Conservation (phyloP, 1,139 yeast genomes). For the Debaryomyces fabryi region DNA sequence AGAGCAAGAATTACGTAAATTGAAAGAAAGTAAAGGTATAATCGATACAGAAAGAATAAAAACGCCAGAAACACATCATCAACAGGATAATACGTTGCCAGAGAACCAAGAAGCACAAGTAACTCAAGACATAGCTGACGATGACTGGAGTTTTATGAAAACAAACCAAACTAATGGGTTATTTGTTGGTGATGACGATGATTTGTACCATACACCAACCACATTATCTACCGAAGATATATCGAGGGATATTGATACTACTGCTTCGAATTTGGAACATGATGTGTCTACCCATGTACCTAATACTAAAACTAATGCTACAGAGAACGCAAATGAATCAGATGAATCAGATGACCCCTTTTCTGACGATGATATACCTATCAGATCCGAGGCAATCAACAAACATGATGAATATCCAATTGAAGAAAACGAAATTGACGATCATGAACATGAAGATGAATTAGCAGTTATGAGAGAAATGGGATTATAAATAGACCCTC, state of each 20-base stretch:
- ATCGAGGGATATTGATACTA: not conserved
- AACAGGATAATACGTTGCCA: not conserved
- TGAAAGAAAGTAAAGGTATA: constrained; percentile 37
- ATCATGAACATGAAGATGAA: constrained; percentile 33
- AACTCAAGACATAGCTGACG: constrained; percentile 22
- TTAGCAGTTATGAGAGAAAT: constrained; percentile 44
- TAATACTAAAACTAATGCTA: not conserved
- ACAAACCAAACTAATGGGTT: constrained; percentile 23
- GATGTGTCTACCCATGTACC: not conserved
- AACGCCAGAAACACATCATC: constrained; percentile 1
- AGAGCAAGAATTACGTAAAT: constrained; percentile 36
- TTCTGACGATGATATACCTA: constrained; percentile 23
- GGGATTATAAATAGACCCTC: constrained; percentile 18
- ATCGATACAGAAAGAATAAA: constrained; percentile 17
- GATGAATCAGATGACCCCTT: constrained; percentile 21
- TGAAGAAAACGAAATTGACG: constrained; percentile 20
- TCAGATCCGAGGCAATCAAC: not conserved
- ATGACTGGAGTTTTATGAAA: constrained; percentile 40
- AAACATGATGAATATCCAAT: not conserved
- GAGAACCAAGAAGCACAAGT: constrained; percentile 14
- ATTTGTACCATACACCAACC: constrained; percentile 7
- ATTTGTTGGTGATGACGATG: constrained; percentile 35
- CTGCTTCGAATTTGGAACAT: not conserved
- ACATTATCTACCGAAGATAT: not conserved
- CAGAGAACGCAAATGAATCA: constrained; percentile 12